Evolutionary conservation across 1,284 basidiomycete genomes (phyloP).

Genomic region (Termitomyces sp.): DNA sequence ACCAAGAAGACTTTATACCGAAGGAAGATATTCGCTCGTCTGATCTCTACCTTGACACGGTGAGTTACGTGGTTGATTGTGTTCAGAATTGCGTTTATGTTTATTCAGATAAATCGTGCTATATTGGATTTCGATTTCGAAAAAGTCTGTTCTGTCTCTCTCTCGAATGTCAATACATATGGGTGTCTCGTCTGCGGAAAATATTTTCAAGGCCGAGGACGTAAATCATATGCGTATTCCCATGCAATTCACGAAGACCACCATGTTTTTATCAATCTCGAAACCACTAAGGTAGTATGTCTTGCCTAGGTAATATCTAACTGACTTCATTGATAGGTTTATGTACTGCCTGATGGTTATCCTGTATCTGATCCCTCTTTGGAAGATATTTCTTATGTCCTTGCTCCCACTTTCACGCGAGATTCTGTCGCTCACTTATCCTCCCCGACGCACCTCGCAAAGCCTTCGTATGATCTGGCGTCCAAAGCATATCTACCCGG

Average conservation of each 20-base stretch:
- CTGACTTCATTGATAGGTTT: conserved; percentile 59
- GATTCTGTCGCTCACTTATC: conserved; percentile 48
- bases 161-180: conserved; percentile 96
- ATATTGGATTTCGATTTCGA: conserved; percentile 99
- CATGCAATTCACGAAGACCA: conserved; percentile 98
- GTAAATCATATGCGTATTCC: conserved; percentile 90
- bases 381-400: conserved; percentile 89
- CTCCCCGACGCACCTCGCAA: conserved; percentile 56
- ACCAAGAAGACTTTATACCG: conserved; percentile 34
- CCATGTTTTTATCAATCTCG: conserved; percentile 96
- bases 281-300: conserved; percentile 74
- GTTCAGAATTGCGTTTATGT: conserved; percentile 1
- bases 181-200: conserved; percentile 98
- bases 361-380: conserved; percentile 92
- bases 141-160: conserved; percentile 94
- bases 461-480: conserved; percentile 79
- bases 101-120: conserved; percentile 74
- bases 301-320: conserved; percentile 1
- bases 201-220: conserved; percentile 96
- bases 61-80: conserved; percentile 27
- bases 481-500: conserved; percentile 86
- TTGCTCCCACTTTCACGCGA: conserved; percentile 78
- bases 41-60: conserved; percentile 96
- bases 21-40: conserved; percentile 51
- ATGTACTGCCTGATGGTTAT: conserved; percentile 97